Percentiles rank a stretch among this genome's conserved stretches.
Conservation (phyloP, 2,329 filamentous ascomycete species). For the Truncatella angustata region DNA sequence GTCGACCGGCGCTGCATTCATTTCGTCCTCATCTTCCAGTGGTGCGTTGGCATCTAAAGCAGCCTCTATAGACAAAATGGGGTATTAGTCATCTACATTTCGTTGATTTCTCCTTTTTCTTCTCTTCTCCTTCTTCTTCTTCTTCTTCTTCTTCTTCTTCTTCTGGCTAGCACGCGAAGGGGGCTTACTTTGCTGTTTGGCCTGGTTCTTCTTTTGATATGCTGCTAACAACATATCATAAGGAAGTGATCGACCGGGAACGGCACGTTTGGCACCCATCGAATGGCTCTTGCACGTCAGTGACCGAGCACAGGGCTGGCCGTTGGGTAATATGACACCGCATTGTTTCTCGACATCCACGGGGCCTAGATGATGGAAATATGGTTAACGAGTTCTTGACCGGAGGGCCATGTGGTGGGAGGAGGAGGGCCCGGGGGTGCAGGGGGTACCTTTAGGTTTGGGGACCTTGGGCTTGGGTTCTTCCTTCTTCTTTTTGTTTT, state of each 20-base stretch:
- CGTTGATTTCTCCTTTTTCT: too few species aligned
- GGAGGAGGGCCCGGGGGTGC: not conserved
- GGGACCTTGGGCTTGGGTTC: conserved; percentile 79
- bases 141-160: too few species aligned
- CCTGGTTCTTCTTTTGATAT: conserved; percentile 97
- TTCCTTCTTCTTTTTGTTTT: conserved; percentile 93
- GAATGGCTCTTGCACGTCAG: conserved; percentile 91
- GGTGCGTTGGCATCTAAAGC: conserved; percentile 93
- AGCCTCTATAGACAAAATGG: conserved; percentile 61
- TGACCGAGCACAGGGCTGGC: conserved; percentile 81
- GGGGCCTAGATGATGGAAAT: conserved; percentile 51
- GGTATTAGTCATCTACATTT: not conserved
- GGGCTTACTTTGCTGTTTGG: conserved; percentile 86
- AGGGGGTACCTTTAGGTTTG: conserved; percentile 70
- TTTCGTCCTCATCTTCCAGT: conserved; percentile 80
- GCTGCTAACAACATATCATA: conserved; percentile 89
- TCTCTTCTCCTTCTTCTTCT: too few species aligned
- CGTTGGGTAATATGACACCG: conserved; percentile 81
- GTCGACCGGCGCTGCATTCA: conserved; percentile 78
- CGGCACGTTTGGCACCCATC: conserved; percentile 92
- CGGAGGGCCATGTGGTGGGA: conserved; percentile 5
- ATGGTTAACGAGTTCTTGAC: conserved; percentile 9
- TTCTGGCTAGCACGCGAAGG: too few species aligned
- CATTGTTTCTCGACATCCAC: conserved; percentile 95
- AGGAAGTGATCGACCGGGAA: conserved; percentile 80